phyloP scores from a whole-genome alignment of 768 basidiomycete species.

The Boletus fagicola region DNA sequence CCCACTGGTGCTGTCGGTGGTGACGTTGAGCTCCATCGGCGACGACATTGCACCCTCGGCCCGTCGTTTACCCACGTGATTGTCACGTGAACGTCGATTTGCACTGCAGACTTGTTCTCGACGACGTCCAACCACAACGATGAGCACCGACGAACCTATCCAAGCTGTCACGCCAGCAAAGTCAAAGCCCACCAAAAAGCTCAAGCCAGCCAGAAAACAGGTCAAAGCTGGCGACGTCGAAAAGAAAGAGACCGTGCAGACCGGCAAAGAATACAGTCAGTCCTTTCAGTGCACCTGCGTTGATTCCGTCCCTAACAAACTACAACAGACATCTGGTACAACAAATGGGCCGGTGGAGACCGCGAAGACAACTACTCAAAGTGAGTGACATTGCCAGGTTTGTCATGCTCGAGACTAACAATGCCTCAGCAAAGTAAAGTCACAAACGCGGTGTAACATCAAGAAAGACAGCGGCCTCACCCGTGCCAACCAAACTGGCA shows the following conservation, averaged over 20 bases:
- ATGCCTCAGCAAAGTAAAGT: conserved; percentile 77
- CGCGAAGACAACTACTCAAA: conserved; percentile 95
- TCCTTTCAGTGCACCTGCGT: conserved; percentile 15
- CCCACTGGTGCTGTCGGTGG: conserved; percentile 4
- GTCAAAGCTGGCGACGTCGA: conserved; percentile 89
- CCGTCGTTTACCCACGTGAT: conserved; percentile 20
- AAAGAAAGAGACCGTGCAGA: conserved; percentile 84
- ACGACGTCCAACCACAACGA: conserved; percentile 21
- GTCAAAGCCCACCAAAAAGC: conserved; percentile 52
- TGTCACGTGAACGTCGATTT: conserved; percentile 21
- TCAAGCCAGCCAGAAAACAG: conserved; percentile 91
- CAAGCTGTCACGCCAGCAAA: conserved; percentile 18
- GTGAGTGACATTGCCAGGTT: conserved; percentile 44
- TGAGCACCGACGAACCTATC: conserved; percentile 32
- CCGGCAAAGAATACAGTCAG: conserved; percentile 95
- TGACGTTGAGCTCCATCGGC: conserved; percentile 8
- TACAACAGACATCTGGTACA: conserved; percentile 89
- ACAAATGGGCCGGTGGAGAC: conserved; percentile 99
- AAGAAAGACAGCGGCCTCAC: conserved; percentile 89
- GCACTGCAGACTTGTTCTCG: background rate
- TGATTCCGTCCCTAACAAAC: conserved; percentile 4
- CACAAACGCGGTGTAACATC: conserved; percentile 89
- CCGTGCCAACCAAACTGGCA: conserved; percentile 89
- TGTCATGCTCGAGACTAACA: conserved; percentile 1
- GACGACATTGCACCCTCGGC: conserved; percentile 10